Percentiles rank a stretch among this genome's conserved stretches.
These are phyloP conservation scores for Lachnellula arida DNA, from an alignment of 2,329 filamentous ascomycete genomes.

Conservation along the genomic window DNA sequence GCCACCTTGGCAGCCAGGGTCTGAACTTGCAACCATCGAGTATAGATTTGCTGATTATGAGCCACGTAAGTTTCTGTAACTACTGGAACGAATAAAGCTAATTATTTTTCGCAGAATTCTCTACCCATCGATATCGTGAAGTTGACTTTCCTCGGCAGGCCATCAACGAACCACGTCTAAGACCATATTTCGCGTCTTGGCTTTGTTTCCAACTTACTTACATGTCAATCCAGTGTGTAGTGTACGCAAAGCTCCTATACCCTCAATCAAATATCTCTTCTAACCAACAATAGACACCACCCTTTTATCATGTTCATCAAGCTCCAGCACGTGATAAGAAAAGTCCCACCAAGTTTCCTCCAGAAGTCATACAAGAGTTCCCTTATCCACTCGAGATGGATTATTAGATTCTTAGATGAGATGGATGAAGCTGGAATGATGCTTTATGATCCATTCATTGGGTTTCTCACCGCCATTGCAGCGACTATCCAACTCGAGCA, in stretches of 20 bases:
- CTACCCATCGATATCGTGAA: constrained; percentile 16
- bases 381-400: constrained; percentile 18
- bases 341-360: constrained; percentile 19
- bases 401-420: constrained; percentile 17
- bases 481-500: constrained; percentile 19
- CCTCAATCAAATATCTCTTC: background rate
- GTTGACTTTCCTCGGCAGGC: constrained; percentile 17
- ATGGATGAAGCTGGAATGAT: constrained; percentile 22
- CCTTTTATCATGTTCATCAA: constrained; percentile 23
- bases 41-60: constrained; percentile 19
- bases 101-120: constrained; percentile 10
- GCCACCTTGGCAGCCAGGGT: constrained; percentile 16
- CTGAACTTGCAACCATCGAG: constrained; percentile 18
- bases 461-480: constrained; percentile 15
- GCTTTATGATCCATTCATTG: constrained; percentile 20
- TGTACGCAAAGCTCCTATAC: constrained; percentile 3
- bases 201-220: constrained; percentile 19
- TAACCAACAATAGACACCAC: constrained; percentile 13
- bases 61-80: constrained; percentile 8
- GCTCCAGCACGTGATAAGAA: constrained; percentile 16
- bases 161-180: constrained; percentile 13
- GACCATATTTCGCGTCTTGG: constrained; percentile 17
- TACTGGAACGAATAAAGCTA: background rate
- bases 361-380: constrained; percentile 21
- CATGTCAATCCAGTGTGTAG: constrained; percentile 20